phyloP scores from a whole-genome alignment of 108 stramenopile genomes.

The Parietichytrium sp. region DNA sequence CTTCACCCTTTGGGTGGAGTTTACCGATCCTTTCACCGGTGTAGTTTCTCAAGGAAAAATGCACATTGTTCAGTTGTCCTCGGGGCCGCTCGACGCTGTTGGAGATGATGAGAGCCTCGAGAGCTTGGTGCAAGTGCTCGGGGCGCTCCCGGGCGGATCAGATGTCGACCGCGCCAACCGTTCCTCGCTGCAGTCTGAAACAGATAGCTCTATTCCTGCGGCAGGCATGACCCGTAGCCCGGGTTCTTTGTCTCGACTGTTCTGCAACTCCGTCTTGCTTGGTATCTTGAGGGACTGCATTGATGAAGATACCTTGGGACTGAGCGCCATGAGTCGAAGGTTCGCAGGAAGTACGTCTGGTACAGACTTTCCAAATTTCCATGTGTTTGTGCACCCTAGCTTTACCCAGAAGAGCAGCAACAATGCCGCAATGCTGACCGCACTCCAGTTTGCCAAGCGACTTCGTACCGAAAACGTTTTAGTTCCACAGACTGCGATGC shows the following conservation, averaged over 20 bases:
- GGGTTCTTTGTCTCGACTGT: neutral
- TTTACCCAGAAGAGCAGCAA: neutral
- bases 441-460: constrained; percentile 10
- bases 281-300: neutral
- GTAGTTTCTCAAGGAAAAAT: constrained; percentile 7
- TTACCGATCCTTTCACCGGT: neutral
- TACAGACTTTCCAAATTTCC: neutral
- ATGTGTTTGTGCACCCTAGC: neutral
- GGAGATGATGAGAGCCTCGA: neutral
- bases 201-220: too few species aligned
- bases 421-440: neutral
- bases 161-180: neutral
- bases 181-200: neutral
- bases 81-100: neutral
- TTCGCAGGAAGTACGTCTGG: neutral
- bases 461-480: neutral
- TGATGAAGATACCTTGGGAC: constrained; percentile 7
- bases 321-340: neutral
- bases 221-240: too few species aligned
- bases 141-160: neutral
- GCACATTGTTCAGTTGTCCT: neutral
- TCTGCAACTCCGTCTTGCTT: neutral
- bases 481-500: neutral
- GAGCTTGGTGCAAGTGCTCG: neutral
- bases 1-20: neutral